These are phyloP conservation scores for Ottelia alismoides DNA, from an alignment of 106 monocot species.

Conservation along the genomic window DNA sequence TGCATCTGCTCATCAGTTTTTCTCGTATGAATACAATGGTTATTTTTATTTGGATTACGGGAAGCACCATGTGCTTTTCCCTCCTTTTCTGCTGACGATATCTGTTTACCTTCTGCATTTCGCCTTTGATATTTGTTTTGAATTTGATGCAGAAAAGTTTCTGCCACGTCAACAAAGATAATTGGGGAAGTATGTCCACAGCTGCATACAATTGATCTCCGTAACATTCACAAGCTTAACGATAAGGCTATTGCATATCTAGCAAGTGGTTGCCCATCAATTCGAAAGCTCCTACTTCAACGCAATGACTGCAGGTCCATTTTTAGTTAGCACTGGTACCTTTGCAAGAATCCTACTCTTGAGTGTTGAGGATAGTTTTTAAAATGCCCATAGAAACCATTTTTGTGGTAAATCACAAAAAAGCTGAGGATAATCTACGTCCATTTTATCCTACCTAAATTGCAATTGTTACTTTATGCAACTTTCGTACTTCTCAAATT, in stretches of 20 bases:
- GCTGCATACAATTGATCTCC: slow-evolving; percentile 47
- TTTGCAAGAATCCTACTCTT: too few species aligned
- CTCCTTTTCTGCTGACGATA: background rate
- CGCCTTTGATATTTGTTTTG: background rate
- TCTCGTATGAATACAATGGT: too few species aligned
- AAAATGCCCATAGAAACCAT: too few species aligned
- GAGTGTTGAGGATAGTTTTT: too few species aligned
- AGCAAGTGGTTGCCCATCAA: slow-evolving; percentile 41
- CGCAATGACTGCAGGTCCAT: slow-evolving; percentile 69
- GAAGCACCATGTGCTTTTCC: background rate
- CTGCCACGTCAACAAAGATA: slow-evolving; percentile 32
- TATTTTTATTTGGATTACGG: background rate
- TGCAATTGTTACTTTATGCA: too few species aligned
- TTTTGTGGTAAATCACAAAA: too few species aligned
- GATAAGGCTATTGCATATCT: slow-evolving; percentile 61
- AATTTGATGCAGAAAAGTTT: slow-evolving; percentile 39
- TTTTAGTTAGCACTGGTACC: too few species aligned
- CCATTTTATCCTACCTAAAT: too few species aligned
- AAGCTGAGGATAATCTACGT: too few species aligned
- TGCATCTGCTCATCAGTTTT: too few species aligned
- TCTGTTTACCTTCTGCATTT: background rate
- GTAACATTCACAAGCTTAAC: slow-evolving; percentile 41
- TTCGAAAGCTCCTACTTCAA: slow-evolving; percentile 50
- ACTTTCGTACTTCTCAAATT: too few species aligned
- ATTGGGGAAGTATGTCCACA: slow-evolving; percentile 48